Percentiles rank a stretch among this genome's conserved stretches.
These are phyloP conservation scores for Boletus rubropictus DNA, from an alignment of 768 basidiomycete species.

Conservation along the genomic window DNA sequence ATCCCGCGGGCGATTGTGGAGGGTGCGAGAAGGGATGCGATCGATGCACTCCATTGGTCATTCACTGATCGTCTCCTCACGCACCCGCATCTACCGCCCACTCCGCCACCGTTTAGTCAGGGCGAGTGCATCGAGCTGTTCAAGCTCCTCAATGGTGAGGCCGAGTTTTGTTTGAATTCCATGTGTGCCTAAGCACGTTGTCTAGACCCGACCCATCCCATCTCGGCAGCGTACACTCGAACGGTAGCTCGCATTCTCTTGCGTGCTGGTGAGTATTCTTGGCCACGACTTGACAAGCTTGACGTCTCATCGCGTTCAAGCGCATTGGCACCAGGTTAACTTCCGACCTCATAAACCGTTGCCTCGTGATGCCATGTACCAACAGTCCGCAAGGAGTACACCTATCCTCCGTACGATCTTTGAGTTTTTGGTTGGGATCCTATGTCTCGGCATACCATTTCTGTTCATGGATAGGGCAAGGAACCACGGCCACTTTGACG, in stretches of 20 bases:
- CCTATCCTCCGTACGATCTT: slow-evolving; percentile 45
- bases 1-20: slow-evolving; percentile 42
- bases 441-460: slow-evolving; percentile 79
- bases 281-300: neutral
- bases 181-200: slow-evolving; percentile 1
- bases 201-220: slow-evolving; percentile 19
- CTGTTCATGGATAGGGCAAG: slow-evolving; percentile 55
- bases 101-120: slow-evolving; percentile 64
- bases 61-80: slow-evolving; percentile 75
- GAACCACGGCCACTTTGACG: slow-evolving; percentile 46
- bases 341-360: slow-evolving; percentile 67
- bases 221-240: slow-evolving; percentile 47
- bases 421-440: slow-evolving; percentile 53
- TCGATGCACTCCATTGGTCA: slow-evolving; percentile 74
- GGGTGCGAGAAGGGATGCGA: slow-evolving; percentile 58
- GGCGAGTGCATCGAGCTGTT: slow-evolving; percentile 75
- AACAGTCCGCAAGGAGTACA: slow-evolving; percentile 24
- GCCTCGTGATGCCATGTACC: slow-evolving; percentile 44
- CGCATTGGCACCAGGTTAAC: slow-evolving; percentile 64
- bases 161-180: neutral
- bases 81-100: slow-evolving; percentile 38
- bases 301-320: slow-evolving; percentile 23
- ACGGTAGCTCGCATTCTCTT: slow-evolving; percentile 64
- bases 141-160: slow-evolving; percentile 42
- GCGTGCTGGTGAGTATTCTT: slow-evolving; percentile 51